A percentile compares a stretch with the other conserved stretches of the same genome.
Conservation (phyloP, 2,329 filamentous ascomycete genomes). For the Plectosphaerella plurivora region DNA sequence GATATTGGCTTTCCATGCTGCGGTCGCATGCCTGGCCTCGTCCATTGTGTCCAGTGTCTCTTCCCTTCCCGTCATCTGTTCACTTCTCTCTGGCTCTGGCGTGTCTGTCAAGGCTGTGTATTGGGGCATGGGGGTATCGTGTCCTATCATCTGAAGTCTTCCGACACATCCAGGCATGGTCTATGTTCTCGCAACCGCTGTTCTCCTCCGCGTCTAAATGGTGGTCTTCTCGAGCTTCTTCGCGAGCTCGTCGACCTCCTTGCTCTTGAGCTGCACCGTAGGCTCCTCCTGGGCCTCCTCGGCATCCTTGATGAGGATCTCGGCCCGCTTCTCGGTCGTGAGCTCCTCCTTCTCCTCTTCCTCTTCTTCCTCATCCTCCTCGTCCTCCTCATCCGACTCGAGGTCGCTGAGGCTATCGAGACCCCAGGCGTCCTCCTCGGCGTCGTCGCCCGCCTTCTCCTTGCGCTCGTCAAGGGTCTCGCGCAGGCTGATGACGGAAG, state of each 20-base stretch:
- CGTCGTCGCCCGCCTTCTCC: slow-evolving; percentile 62
- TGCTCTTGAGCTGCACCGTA: slow-evolving; percentile 65
- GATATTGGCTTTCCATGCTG: too few species aligned
- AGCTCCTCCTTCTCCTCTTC: slow-evolving; percentile 59
- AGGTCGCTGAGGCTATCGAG: slow-evolving; percentile 84
- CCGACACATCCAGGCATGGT: slow-evolving; percentile 10
- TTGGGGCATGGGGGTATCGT: slow-evolving; percentile 11
- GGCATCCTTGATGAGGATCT: slow-evolving; percentile 66
- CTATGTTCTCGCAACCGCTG: slow-evolving; percentile 9
- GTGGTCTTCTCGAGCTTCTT: slow-evolving; percentile 69
- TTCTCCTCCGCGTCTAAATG: slow-evolving; percentile 32
- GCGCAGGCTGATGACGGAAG: slow-evolving; percentile 62
- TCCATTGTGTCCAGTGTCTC: too few species aligned
- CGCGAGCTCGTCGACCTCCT: slow-evolving; percentile 77
- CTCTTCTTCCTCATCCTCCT: slow-evolving; percentile 63
- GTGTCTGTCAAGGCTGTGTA: not conserved
- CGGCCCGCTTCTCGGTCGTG: slow-evolving; percentile 58
- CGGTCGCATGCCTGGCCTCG: too few species aligned
- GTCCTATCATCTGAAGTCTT: slow-evolving; percentile 1
- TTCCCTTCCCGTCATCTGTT: too few species aligned
- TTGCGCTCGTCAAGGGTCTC: slow-evolving; percentile 73
- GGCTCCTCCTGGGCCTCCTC: slow-evolving; percentile 71
- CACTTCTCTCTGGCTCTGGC: too few species aligned
- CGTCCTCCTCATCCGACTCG: slow-evolving; percentile 71
- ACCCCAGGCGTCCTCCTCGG: slow-evolving; percentile 79